Evolutionary conservation across 2,329 filamentous ascomycete genomes (phyloP).

Genomic region (Scopulariopsis brevicaulis): DNA sequence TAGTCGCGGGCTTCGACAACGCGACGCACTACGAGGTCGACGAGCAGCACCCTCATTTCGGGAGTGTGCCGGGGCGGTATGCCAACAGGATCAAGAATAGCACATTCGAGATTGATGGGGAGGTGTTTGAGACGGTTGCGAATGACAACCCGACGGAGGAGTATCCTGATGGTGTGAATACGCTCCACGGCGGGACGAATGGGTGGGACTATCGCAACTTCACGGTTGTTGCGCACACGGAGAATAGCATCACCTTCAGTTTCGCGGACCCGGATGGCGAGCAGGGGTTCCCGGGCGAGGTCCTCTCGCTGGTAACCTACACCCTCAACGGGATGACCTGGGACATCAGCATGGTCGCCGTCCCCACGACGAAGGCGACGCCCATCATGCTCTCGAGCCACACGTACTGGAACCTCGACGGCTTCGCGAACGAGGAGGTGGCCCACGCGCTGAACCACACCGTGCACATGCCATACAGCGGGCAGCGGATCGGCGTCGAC

Average conservation of each 20-base stretch:
- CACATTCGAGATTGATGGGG: conserved; percentile 57
- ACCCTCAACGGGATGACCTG: conserved; percentile 54
- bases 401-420: conserved; percentile 77
- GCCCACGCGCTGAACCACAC: conserved; percentile 57
- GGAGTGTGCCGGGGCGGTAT: conserved; percentile 63
- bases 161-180: conserved; percentile 44
- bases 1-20: conserved; percentile 68
- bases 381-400: conserved; percentile 71
- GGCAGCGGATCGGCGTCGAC: conserved; percentile 57
- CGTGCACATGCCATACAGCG: conserved; percentile 61
- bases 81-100: conserved; percentile 75
- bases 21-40: conserved; percentile 58
- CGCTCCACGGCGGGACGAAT: conserved; percentile 57
- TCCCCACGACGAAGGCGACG: conserved; percentile 62
- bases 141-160: conserved; percentile 50
- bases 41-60: conserved; percentile 57
- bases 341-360: conserved; percentile 62
- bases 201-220: conserved; percentile 75
- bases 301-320: conserved; percentile 65
- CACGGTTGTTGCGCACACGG: conserved; percentile 57
- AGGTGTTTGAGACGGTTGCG: conserved; percentile 42
- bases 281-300: conserved; percentile 69
- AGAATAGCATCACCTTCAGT: conserved; percentile 61
- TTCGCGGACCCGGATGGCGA: conserved; percentile 62
- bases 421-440: conserved; percentile 63